These are phyloP conservation scores for Apophysomyces variabilis DNA, from an alignment of 371 early-diverging fungal genomes.

Conservation along the genomic window DNA sequence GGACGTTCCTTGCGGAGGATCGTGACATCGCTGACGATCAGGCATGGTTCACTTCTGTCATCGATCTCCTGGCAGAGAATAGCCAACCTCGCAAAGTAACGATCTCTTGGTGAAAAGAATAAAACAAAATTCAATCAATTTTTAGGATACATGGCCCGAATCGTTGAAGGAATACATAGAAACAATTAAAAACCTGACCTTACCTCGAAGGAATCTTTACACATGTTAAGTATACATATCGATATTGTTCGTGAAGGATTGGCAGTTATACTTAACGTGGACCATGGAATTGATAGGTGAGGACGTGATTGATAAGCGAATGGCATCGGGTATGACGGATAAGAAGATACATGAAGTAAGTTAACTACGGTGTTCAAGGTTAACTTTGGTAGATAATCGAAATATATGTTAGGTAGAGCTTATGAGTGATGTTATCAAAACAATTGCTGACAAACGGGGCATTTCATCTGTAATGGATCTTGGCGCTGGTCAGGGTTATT, in stretches of 20 bases:
- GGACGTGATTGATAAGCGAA: conserved; percentile 25
- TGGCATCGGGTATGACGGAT: conserved; percentile 70
- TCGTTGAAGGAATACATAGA: conserved; percentile 24
- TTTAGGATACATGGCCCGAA: conserved; percentile 29
- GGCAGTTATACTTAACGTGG: neutral
- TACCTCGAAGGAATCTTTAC: conserved; percentile 24
- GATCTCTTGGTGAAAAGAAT: too few relatives aligned
- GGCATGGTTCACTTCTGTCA: neutral
- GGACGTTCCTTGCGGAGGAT: conserved; percentile 28
- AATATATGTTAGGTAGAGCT: conserved; percentile 51
- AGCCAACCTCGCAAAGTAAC: neutral
- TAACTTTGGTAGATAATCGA: too few relatives aligned
- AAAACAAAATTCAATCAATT: neutral
- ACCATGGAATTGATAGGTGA: neutral
- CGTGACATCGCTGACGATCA: neutral
- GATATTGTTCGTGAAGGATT: neutral
- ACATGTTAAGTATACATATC: conserved; percentile 15
- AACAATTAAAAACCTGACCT: conserved; percentile 23
- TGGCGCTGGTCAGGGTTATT: conserved; percentile 81
- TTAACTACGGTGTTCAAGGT: too few relatives aligned
- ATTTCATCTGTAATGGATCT: conserved; percentile 63
- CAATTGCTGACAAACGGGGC: conserved; percentile 46
- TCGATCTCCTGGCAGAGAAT: neutral
- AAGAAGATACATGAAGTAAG: conserved; percentile 72
- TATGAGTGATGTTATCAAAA: conserved; percentile 61